Percentiles rank a stretch among this genome's conserved stretches.
phyloP scores from a whole-genome alignment of 805 yeast genomes.

The Candida insectorum region DNA sequence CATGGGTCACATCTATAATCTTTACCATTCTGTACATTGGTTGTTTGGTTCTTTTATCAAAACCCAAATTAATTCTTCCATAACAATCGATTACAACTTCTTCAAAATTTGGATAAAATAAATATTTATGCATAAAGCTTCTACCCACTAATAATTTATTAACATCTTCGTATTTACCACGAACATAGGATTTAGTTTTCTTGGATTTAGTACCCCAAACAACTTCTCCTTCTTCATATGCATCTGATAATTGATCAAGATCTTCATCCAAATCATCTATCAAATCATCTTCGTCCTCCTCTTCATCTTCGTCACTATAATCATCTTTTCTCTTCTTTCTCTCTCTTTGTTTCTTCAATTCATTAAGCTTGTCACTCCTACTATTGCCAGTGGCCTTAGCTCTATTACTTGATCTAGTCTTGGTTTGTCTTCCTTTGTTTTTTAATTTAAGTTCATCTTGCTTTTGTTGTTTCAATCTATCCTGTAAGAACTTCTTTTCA shows the following conservation, averaged over 20 bases:
- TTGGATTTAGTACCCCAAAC: slow-evolving; percentile 29
- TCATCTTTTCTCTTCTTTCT: slow-evolving; percentile 44
- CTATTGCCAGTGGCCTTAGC: slow-evolving; percentile 26
- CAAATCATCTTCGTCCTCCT: slow-evolving; percentile 39
- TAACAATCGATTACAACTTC: slow-evolving; percentile 68
- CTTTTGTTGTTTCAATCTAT: slow-evolving; percentile 66
- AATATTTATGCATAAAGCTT: slow-evolving; percentile 65
- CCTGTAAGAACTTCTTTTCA: slow-evolving; percentile 78
- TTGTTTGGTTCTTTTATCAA: slow-evolving; percentile 55
- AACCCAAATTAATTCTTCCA: slow-evolving; percentile 81
- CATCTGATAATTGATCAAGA: slow-evolving; percentile 21
- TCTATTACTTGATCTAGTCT: slow-evolving; percentile 39
- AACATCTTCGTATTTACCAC: slow-evolving; percentile 58
- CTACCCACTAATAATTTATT: slow-evolving; percentile 78
- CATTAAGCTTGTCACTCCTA: slow-evolving; percentile 58
- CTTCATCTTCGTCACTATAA: slow-evolving; percentile 37
- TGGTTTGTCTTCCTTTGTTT: slow-evolving; percentile 13
- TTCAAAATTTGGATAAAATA: slow-evolving; percentile 80
- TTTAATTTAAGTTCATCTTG: background rate
- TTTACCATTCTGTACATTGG: slow-evolving; percentile 80
- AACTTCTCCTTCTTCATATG: slow-evolving; percentile 30
- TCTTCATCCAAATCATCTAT: slow-evolving; percentile 40
- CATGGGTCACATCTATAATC: slow-evolving; percentile 59
- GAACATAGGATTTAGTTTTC: slow-evolving; percentile 16
- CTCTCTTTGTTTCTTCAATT: slow-evolving; percentile 73